Evolutionary conservation across 345 rosid species (phyloP).

Genomic region (Citrus maxima): DNA sequence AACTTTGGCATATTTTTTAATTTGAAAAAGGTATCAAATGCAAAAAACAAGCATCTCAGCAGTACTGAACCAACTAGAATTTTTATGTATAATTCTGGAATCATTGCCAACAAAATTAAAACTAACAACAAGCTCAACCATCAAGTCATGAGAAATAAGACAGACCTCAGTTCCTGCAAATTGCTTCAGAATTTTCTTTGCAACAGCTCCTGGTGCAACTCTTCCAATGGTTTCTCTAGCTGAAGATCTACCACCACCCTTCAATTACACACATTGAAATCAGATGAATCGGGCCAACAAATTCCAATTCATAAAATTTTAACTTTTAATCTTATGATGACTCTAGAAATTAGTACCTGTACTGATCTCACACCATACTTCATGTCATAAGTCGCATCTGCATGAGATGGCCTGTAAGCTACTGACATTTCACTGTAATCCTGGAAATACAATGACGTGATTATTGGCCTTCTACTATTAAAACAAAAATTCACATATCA

Average conservation of each 20-base stretch:
- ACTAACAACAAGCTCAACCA: neutral
- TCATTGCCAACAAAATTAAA: neutral
- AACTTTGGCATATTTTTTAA: neutral
- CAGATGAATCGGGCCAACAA: conserved; percentile 9
- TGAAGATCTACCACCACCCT: conserved; percentile 99
- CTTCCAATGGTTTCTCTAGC: conserved; percentile 99
- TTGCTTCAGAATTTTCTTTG: conserved; percentile 85
- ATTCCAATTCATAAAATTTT: neutral
- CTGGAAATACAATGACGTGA: conserved; percentile 35
- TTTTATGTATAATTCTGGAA: neutral
- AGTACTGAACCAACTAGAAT: neutral
- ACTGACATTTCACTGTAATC: conserved; percentile 95
- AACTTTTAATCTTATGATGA: neutral
- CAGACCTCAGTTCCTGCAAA: conserved; percentile 84
- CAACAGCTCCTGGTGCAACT: conserved; percentile 97
- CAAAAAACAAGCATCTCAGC: neutral
- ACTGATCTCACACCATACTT: conserved; percentile 96
- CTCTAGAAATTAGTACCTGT: conserved; percentile 49
- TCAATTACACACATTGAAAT: conserved; percentile 22
- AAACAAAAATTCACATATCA: neutral
- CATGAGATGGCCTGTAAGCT: conserved; percentile 98
- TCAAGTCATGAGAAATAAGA: conserved; percentile 3
- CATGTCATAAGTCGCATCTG: conserved; percentile 99
- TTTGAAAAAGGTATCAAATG: neutral
- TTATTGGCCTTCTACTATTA: neutral